Evolutionary conservation across 192 early-diverging fungal genomes (phyloP).

Genomic region (Coemansia sp.): DNA sequence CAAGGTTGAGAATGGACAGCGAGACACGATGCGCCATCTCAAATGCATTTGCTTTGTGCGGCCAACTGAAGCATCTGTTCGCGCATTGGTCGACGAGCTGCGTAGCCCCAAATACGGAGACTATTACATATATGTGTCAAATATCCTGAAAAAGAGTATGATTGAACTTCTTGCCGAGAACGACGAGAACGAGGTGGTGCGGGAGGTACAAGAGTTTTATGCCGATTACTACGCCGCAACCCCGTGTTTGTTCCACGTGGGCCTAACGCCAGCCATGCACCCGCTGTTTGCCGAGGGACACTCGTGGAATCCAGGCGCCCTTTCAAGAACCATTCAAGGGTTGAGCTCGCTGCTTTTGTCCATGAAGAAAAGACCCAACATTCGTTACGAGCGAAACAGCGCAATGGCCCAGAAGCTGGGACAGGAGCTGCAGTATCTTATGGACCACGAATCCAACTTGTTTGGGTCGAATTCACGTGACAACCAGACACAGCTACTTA

Average conservation of each 20-base stretch:
- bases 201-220: slow-evolving; percentile 96
- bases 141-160: slow-evolving; percentile 86
- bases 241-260: slow-evolving; percentile 79
- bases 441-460: slow-evolving; percentile 44
- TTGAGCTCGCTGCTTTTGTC: slow-evolving; percentile 75
- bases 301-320: slow-evolving; percentile 78
- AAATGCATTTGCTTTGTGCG: slow-evolving; percentile 93
- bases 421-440: slow-evolving; percentile 58
- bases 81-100: slow-evolving; percentile 86
- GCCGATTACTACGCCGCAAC: slow-evolving; percentile 88
- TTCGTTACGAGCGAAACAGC: slow-evolving; percentile 86
- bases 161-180: slow-evolving; percentile 94
- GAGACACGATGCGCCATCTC: slow-evolving; percentile 93
- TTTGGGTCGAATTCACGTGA: slow-evolving; percentile 55
- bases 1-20: slow-evolving; percentile 77
- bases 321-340: slow-evolving; percentile 78
- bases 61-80: slow-evolving; percentile 82
- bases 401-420: slow-evolving; percentile 82
- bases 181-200: slow-evolving; percentile 90
- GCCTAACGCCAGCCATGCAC: slow-evolving; percentile 59
- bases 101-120: slow-evolving; percentile 91
- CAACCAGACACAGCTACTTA: slow-evolving; percentile 83
- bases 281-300: slow-evolving; percentile 74
- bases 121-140: slow-evolving; percentile 96
- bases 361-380: slow-evolving; percentile 88